phyloP scores from a whole-genome alignment of 768 basidiomycete species.

The Amanita thiersii region DNA sequence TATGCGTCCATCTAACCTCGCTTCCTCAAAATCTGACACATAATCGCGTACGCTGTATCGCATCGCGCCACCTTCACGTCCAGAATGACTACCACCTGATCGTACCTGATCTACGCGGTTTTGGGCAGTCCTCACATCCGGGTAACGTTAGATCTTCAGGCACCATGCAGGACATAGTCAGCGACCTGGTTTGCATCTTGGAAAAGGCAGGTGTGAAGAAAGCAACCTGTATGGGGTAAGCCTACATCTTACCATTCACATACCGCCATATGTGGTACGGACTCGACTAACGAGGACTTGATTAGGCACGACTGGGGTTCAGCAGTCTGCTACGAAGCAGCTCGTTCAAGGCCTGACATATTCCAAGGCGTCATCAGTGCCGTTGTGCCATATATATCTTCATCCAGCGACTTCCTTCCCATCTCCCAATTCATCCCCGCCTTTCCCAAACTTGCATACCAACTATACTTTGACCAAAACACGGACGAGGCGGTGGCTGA shows the following conservation, averaged over 20 bases:
- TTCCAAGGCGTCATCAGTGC: conserved; percentile 51
- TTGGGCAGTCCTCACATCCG: conserved; percentile 60
- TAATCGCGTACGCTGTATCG: neutral
- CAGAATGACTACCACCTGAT: conserved; percentile 57
- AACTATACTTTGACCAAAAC: conserved; percentile 49
- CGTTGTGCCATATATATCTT: conserved; percentile 62
- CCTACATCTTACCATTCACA: neutral
- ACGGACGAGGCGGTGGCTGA: conserved; percentile 42
- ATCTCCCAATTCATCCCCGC: conserved; percentile 26
- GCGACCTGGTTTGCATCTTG: conserved; percentile 58
- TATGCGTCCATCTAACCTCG: neutral
- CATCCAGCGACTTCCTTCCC: conserved; percentile 38
- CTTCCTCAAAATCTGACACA: neutral
- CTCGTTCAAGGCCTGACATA: conserved; percentile 57
- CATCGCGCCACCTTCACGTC: too few relatives aligned
- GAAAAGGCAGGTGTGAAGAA: conserved; percentile 37
- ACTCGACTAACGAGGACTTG: neutral
- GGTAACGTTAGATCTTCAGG: conserved; percentile 53
- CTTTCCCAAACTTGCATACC: conserved; percentile 54
- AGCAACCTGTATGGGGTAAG: conserved; percentile 59
- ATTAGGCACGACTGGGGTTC: conserved; percentile 73
- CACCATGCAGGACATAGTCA: conserved; percentile 50
- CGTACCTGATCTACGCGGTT: conserved; percentile 60
- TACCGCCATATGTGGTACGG: neutral
- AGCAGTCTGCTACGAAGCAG: conserved; percentile 59